Evolutionary conservation across 192 early-diverging fungal genomes (phyloP), one percentile per base, ranked within the genome.

Genomic region (Podila epigama): DNA sequence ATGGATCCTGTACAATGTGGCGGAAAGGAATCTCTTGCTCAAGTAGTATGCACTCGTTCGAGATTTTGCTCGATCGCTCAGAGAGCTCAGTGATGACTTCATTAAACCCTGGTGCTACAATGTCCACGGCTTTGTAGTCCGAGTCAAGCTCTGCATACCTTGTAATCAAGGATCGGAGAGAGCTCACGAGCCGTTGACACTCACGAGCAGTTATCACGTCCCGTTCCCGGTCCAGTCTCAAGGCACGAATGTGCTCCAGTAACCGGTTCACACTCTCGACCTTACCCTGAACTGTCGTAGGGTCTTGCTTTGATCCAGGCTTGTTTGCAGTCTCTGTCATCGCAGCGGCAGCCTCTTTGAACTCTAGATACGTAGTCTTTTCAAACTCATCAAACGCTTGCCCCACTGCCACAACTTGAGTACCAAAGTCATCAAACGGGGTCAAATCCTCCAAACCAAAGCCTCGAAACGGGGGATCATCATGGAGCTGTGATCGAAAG

Each of bases 171-270:
- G 35, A 42, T 33, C 48, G 27, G 12, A 77, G 51, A 1, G 34
- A 10, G 3, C 16, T 15, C 4, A 55, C 56, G 18, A 77, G 39
- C n/a, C 61, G 73, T 5, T 66, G 65, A 34, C 73, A 77, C 40
- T 77, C 73, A 5, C 51, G 40, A 27, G 68, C 29, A n/a, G 66
- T 77, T 10, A 58, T 35, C 31, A 77, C 55, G 64, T 77, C 73
- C 18, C 73, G 65, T 35, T 77, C 73, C 16, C 73, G 59, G 54
- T 77, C 73, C 31, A 32, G 25, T 48, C 55, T 39, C 42, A 77
- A 20, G 10, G 73, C 53, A 4, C 50, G 60, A 29, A 64, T 68
- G 28, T 77, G 65, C 13, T 50, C 33, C 37, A 63, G 58, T 12
- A 77, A 66, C 13, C 73, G 60, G 7, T 51, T 42, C 8, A 77